phyloP scores from a whole-genome alignment of 2,329 filamentous ascomycete genomes.

The Diplodia intermedia region DNA sequence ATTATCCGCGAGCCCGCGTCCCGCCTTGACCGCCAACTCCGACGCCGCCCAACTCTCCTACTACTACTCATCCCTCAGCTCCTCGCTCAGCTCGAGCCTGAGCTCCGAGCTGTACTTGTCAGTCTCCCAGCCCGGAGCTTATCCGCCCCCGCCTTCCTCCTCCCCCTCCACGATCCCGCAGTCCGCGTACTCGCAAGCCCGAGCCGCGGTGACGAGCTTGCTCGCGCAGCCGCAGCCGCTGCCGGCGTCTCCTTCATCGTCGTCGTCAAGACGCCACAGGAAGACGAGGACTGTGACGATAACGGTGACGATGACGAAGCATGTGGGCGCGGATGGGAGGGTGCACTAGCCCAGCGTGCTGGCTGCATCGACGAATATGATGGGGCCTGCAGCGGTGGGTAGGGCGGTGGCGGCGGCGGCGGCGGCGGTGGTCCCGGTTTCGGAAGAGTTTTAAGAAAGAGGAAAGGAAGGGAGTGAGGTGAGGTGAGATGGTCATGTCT shows the following conservation, averaged over 20 bases:
- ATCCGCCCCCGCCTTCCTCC: neutral
- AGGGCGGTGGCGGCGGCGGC: too few relatives aligned
- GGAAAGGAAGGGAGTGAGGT: too few relatives aligned
- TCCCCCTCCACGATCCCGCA: neutral
- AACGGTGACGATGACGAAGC: conserved; percentile 3
- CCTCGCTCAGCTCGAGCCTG: neutral
- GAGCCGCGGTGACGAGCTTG: neutral
- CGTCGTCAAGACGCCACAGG: too few relatives aligned
- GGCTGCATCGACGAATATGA: too few relatives aligned
- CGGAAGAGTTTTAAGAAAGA: too few relatives aligned
- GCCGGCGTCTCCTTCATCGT: too few relatives aligned
- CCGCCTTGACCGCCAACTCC: neutral
- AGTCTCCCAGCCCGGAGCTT: neutral
- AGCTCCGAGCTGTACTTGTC: neutral
- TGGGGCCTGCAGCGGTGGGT: too few relatives aligned
- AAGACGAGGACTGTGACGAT: neutral
- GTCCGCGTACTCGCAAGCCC: neutral
- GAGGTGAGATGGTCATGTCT: too few relatives aligned
- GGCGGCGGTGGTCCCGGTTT: too few relatives aligned
- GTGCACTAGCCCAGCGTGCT: neutral
- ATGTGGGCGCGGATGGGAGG: neutral
- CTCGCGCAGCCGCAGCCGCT: neutral
- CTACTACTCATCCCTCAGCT: conserved; percentile 17
- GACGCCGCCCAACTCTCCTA: neutral
- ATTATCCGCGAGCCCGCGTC: neutral